Percentiles rank a stretch among this genome's conserved stretches.
phyloP scores from a whole-genome alignment of 306 rosid genomes.

The Crotalaria pallida region DNA sequence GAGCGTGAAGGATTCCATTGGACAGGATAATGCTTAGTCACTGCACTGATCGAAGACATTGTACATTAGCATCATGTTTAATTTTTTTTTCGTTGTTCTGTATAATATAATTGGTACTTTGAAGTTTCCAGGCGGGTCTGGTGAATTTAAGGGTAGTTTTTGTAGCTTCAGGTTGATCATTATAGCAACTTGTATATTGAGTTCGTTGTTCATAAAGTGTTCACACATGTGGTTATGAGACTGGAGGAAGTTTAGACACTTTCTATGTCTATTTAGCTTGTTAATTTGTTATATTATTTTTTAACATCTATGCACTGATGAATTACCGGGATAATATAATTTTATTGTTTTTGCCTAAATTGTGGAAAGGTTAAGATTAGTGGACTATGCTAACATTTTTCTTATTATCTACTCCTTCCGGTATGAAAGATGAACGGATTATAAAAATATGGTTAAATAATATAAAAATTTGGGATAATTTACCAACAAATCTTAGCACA shows the following conservation, averaged over 20 bases:
- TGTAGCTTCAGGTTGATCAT: neutral
- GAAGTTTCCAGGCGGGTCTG: conserved; percentile 14
- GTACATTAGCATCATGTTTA: conserved; percentile 34
- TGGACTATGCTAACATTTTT: neutral
- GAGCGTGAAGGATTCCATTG: conserved; percentile 23
- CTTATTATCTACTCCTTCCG: too few species aligned
- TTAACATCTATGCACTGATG: too few species aligned
- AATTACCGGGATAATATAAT: too few species aligned
- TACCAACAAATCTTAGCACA: too few species aligned
- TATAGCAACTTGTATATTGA: conserved; percentile 11
- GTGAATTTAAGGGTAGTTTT: neutral
- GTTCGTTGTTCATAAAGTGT: neutral
- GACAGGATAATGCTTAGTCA: conserved; percentile 24
- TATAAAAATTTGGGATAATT: too few species aligned
- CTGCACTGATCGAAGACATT: conserved; percentile 16
- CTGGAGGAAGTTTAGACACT: neutral
- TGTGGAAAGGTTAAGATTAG: neutral
- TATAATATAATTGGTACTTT: conserved; percentile 15
- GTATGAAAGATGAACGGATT: too few species aligned
- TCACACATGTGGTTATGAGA: neutral
- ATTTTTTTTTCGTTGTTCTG: conserved; percentile 23
- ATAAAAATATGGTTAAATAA: too few species aligned
- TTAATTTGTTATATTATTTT: neutral
- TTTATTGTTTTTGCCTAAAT: neutral
- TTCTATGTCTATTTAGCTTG: neutral